Evolutionary conservation across 257 asterid genomes (phyloP).

Genomic region (Nicotiana obtusifolia): DNA sequence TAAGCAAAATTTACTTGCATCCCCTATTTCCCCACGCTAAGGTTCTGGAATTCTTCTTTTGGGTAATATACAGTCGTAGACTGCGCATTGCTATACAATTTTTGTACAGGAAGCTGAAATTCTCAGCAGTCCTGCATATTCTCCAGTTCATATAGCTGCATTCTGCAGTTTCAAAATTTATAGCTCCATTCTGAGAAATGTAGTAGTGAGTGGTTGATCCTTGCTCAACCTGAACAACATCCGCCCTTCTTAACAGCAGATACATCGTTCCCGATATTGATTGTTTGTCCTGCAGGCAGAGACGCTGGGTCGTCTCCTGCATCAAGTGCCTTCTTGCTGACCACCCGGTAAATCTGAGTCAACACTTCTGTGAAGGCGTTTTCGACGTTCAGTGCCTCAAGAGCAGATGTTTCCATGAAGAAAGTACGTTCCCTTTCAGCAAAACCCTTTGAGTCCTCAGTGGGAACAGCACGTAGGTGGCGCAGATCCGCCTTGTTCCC

Average conservation of each 20-base stretch:
- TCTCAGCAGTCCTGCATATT: neutral
- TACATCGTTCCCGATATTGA: slow-evolving; percentile 30
- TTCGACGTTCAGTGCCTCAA: slow-evolving; percentile 34
- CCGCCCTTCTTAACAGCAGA: slow-evolving; percentile 29
- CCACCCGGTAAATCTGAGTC: slow-evolving; percentile 35
- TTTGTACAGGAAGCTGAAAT: neutral
- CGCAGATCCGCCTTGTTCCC: slow-evolving; percentile 46
- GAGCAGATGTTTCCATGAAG: slow-evolving; percentile 48
- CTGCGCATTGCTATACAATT: neutral
- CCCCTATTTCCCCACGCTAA: neutral
- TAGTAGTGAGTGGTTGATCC: neutral
- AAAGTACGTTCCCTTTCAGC: slow-evolving; percentile 32
- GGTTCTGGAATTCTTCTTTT: neutral
- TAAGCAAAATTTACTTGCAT: neutral
- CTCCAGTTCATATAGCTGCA: neutral
- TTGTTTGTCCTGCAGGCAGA: slow-evolving; percentile 32
- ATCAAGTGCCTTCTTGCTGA: slow-evolving; percentile 35
- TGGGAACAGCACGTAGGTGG: slow-evolving; percentile 32
- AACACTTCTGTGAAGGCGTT: slow-evolving; percentile 36
- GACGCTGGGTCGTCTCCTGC: slow-evolving; percentile 29
- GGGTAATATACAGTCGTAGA: neutral
- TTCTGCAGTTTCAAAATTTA: neutral
- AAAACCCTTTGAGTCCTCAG: slow-evolving; percentile 19
- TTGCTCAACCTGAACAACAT: slow-evolving; percentile 27
- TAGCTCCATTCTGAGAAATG: slow-evolving; percentile 5